Percentiles rank a stretch among this genome's conserved stretches.
phyloP scores from a whole-genome alignment of 495 filamentous ascomycete species.

The Penicillium roqueforti region DNA sequence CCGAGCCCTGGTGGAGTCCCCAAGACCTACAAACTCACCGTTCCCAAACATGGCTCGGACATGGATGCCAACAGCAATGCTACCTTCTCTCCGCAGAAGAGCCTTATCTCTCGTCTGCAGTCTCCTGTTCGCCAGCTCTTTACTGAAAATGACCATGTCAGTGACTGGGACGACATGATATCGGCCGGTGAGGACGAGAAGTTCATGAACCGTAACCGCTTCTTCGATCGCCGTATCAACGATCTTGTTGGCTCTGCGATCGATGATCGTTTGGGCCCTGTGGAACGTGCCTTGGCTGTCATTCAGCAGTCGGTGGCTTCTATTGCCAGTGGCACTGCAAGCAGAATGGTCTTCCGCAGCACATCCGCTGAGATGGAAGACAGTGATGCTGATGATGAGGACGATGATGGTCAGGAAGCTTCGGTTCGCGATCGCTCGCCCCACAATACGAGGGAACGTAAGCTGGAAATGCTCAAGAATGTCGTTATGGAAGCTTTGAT shows the following conservation, averaged over 20 bases:
- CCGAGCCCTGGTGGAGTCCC: conserved; percentile 64
- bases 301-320: conserved; percentile 67
- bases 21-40: conserved; percentile 39
- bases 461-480: conserved; percentile 75
- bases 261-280: conserved; percentile 66
- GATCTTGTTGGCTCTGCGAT: conserved; percentile 77
- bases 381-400: conserved; percentile 94
- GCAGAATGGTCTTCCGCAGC: conserved; percentile 46
- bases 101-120: conserved; percentile 38
- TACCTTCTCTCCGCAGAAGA: conserved; percentile 40
- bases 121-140: conserved; percentile 64
- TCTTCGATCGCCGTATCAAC: conserved; percentile 87
- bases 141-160: conserved; percentile 62
- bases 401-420: conserved; percentile 55
- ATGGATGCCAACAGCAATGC: conserved; percentile 36
- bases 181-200: conserved; percentile 79
- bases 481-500: conserved; percentile 76
- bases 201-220: conserved; percentile 65
- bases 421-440: conserved; percentile 54
- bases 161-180: conserved; percentile 88
- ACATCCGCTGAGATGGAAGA: conserved; percentile 61
- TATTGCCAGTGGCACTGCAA: conserved; percentile 39
- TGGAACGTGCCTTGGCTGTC: conserved; percentile 68
- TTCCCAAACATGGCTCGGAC: conserved; percentile 43
- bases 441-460: conserved; percentile 65